Evolutionary conservation across 208 protist genomes (phyloP), one percentile per base, ranked within the genome.

Genomic region (Trypanosoma boissoni): DNA sequence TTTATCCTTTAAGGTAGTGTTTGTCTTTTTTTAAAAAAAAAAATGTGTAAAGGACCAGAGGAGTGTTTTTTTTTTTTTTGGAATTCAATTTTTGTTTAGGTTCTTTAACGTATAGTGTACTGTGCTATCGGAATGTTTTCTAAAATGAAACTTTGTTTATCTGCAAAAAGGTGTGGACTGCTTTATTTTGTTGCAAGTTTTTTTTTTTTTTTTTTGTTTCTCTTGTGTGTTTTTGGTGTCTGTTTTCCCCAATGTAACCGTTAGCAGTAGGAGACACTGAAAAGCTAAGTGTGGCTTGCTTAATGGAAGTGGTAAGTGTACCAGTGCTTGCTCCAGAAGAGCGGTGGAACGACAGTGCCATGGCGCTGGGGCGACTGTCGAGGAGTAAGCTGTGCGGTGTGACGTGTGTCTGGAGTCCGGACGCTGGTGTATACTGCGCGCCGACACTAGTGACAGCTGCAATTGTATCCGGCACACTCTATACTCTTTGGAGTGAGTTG

Each of bases 401-500:
- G 6, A 73, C 64, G 1, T 78, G 72, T 12, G 46, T 68, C 28
- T 72, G 72, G 72, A 72, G 61, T 52, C 36, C 54, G 23, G 65
- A 76, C 27, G 55, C 72, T 7, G 14, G 37, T 27, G 51, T 64
- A 3, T 76, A 62, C 12, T 57, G 34, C 21, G 49, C 76, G 32
- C 73, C 72, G 4, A 73, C 74, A 32, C 20, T 68, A 24, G 72
- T 86, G 28, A 92, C 85, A 9, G 16, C 63, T 18, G n/a, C 64
- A 0, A 16, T 92, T 29, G 75, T 79, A 24, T 55, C 74, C 36
- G 71, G 64, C 6, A 81, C 83, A 63, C 71, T 92, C 44, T 68
- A 57, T 20, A 58, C 75, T 28, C 58, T 83, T 34, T 86, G 85
- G 78, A 56, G 50, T 14, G 62, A 74, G 3, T 29, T 83, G 14